These are phyloP conservation scores for Musa itinerans DNA, from an alignment of 176 grass and related monocot genomes.

Conservation along the genomic window DNA sequence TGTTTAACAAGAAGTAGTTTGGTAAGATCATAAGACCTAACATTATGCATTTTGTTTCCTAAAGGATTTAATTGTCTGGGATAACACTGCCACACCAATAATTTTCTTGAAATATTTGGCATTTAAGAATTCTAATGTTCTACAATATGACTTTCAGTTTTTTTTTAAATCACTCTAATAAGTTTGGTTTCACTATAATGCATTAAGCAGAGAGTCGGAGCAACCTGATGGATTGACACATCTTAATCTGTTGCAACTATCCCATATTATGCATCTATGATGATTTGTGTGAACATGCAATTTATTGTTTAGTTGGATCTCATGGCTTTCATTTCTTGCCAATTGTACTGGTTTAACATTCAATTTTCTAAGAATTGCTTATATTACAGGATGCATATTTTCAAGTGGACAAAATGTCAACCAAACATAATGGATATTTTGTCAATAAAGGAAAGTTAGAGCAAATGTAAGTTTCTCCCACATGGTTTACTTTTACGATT, in stretches of 20 bases:
- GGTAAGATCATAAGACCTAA: neutral
- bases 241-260: neutral
- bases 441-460: conserved; percentile 97
- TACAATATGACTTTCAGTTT: neutral
- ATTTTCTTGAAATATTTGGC: neutral
- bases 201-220: neutral
- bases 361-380: neutral
- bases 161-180: neutral
- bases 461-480: conserved; percentile 65
- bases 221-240: neutral
- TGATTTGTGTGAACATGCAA: neutral
- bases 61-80: neutral
- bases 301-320: neutral
- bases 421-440: conserved; percentile 97
- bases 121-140: neutral
- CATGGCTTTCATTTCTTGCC: neutral
- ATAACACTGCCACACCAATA: neutral
- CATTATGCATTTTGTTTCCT: neutral
- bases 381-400: conserved; percentile 93
- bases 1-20: neutral
- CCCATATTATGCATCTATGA: too few species aligned
- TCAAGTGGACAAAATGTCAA: conserved; percentile 94
- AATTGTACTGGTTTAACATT: conserved; percentile 28
- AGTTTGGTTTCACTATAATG: neutral
- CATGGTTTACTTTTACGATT: neutral